Base-by-base conservation (phyloP, 2,329 filamentous ascomycete species). In the Sphaerulina musiva region DNA sequence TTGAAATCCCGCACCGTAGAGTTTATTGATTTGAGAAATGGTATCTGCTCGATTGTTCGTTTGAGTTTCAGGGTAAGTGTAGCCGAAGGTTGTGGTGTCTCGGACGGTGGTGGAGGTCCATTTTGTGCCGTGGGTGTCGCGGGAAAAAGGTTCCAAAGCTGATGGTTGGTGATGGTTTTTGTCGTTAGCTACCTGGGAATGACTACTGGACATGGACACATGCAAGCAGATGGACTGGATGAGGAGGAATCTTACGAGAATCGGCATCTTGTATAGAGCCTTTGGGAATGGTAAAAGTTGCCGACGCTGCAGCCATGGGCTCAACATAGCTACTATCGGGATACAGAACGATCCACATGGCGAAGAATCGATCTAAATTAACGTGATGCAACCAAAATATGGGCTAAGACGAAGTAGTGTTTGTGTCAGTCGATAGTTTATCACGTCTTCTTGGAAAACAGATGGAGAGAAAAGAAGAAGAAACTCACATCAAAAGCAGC, bases 401-500 rank as follows among this genome's bases (percentile, higher is more conserved):
- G 6, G 6, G 32, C 11, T 6, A 6, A 34, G 32, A n/a, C n/a
- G n/a, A n/a, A n/a, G n/a, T n/a, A n/a, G n/a, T n/a, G n/a, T n/a
- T n/a, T n/a, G n/a, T 34, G 32, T 34, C 32, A 34, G 32, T 34
- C 32, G 32, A 6, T 11, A 34, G 32, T 6, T 11, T 34, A 11
- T 34, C 32, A 11, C 32, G 6, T 6, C 32, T 34, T 34, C 6
- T 11, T 0, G 88, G 88, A n/a, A n/a, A n/a, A n/a, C n/a, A n/a
- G n/a, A n/a, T n/a, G n/a, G n/a, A n/a, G n/a, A n/a, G n/a, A n/a
- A n/a, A n/a, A n/a, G n/a, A n/a, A n/a, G n/a, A n/a, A n/a, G n/a
- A n/a, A n/a, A n/a, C n/a, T n/a, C n/a, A n/a, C n/a, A 65, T 95
- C 89, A 66, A 89, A 95, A 0, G 85, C 80, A 1, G 87, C 86